Percentiles rank a stretch among this genome's conserved stretches.
phyloP scores from a whole-genome alignment of 495 filamentous ascomycete genomes.

The Cairneyella variabilis region DNA sequence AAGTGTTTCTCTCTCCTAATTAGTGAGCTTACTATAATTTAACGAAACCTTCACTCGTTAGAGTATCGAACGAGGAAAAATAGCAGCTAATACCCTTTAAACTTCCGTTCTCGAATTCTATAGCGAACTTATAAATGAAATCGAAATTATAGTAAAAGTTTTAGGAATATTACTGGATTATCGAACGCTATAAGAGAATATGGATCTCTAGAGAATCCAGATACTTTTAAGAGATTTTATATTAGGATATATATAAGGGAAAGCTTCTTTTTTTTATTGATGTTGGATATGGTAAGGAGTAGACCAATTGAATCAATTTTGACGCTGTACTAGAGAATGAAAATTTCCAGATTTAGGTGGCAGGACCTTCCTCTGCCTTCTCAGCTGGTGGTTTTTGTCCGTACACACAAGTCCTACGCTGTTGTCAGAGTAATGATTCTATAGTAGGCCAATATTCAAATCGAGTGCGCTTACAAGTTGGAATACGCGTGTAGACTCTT shows the following conservation, averaged over 20 bases:
- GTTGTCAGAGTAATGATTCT: neutral
- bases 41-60: neutral
- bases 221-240: conserved; percentile 64
- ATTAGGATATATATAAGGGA: conserved; percentile 70
- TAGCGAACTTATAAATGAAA: neutral
- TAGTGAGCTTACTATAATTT: neutral
- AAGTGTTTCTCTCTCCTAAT: neutral
- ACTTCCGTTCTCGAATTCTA: neutral
- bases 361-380: too few species aligned
- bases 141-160: neutral
- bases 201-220: conserved; percentile 51
- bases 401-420: neutral
- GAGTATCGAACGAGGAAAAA: neutral
- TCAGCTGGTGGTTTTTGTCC: neutral
- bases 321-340: too few species aligned
- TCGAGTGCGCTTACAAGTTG: neutral
- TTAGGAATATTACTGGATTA: neutral
- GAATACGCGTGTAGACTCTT: neutral
- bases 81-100: neutral
- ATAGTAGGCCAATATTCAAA: neutral
- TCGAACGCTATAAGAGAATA: conserved; percentile 53
- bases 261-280: conserved; percentile 62
- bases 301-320: too few species aligned
- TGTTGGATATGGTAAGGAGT: too few species aligned
- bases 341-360: too few species aligned